Evolutionary conservation across 1,284 basidiomycete genomes (phyloP), one percentile per base, ranked within the genome.

Genomic region (Papiliotrema nemorosa): DNA sequence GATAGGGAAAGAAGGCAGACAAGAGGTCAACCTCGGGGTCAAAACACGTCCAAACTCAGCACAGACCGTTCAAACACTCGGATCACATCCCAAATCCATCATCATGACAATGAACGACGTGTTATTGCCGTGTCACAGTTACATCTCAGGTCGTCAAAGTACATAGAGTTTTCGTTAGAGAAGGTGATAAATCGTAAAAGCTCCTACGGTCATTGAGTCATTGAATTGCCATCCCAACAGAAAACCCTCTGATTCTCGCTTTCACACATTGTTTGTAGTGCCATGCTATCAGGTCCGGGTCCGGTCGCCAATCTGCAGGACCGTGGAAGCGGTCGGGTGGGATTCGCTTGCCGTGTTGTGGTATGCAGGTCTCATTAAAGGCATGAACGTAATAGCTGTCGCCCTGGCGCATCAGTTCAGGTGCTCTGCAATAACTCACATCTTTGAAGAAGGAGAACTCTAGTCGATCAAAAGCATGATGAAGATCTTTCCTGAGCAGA

Each of bases 381-480:
- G 34, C 29, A 34, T 44, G 43, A 6, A 44, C 43, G 21, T 44
- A 34, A 27, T 33, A 34, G 27, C 29, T 20, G 21, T 24, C 43
- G 20, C 34, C 21, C 43, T 44, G 43, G 10, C 10, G 37, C 37
- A 7, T 18, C 9, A 7, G 9, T 22, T 18, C 20, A 9, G 10
- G 10, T 39, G 16, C 7, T 10, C 20, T 18, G 14, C n/a, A n/a
- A n/a, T 6, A 24, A 22, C 25, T 44, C 14, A 44, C 43, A 10
- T 20, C 21, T n/a, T 10, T 7, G 16, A 18, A 44, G 25, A 44
- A 44, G 18, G 43, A 44, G 5, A 44, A 7, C 20, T 44, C 26
- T 29, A 44, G 27, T 6, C 43, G 43, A 44, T 44, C 43, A 22
- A 22, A 44, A 10, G 43, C 43, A 6, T 24, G 25, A 34, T 44